phyloP scores from a whole-genome alignment of 257 asterid species.

The Forsythia viridissima region DNA sequence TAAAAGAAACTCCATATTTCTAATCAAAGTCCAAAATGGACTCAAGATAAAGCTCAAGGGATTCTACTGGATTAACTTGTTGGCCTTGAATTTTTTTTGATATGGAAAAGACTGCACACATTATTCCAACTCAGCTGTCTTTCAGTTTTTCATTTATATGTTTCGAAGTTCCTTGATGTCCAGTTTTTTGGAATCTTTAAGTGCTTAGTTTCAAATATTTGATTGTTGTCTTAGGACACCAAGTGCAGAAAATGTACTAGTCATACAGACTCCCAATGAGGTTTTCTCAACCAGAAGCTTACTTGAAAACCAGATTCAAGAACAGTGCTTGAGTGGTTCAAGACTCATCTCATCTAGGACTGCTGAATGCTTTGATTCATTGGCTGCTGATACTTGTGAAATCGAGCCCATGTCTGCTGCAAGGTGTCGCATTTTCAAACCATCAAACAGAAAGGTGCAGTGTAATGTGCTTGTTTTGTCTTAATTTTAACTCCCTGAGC shows the following conservation, averaged over 20 bases:
- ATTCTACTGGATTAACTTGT: background rate
- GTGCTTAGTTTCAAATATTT: slow-evolving; percentile 19
- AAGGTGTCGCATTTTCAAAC: slow-evolving; percentile 70
- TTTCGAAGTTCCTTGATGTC: background rate
- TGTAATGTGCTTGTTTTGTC: slow-evolving; percentile 14
- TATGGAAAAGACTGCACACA: background rate
- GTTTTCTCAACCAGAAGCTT: slow-evolving; percentile 59
- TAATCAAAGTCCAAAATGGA: background rate
- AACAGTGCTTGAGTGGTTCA: slow-evolving; percentile 55
- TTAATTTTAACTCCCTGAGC: background rate
- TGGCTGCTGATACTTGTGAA: slow-evolving; percentile 45
- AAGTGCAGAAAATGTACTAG: slow-evolving; percentile 70
- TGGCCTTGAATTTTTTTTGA: background rate
- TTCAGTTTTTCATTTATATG: slow-evolving; percentile 1
- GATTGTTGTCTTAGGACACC: slow-evolving; percentile 64
- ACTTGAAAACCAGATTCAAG: slow-evolving; percentile 62
- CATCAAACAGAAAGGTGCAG: slow-evolving; percentile 55
- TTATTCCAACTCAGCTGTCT: background rate
- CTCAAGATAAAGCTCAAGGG: background rate
- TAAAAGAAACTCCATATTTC: background rate
- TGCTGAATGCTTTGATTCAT: slow-evolving; percentile 50
- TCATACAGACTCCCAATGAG: slow-evolving; percentile 69
- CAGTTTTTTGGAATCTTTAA: slow-evolving; percentile 4
- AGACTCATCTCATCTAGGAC: slow-evolving; percentile 60
- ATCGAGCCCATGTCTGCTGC: slow-evolving; percentile 74